These are phyloP conservation scores for Fusarium sulawesiense DNA, from an alignment of 2,329 filamentous ascomycete genomes.

Conservation along the genomic window DNA sequence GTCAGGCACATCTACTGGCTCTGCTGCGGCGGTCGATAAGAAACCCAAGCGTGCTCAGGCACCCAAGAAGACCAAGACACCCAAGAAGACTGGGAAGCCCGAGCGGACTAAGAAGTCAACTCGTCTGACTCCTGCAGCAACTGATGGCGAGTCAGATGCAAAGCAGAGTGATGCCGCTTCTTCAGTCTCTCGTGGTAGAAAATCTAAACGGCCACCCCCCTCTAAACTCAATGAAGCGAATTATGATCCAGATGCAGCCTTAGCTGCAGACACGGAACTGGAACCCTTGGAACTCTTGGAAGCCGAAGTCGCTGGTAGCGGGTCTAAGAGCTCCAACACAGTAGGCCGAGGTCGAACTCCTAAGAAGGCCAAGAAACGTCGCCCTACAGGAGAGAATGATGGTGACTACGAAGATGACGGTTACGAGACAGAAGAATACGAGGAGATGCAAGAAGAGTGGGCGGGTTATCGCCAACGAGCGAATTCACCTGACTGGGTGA, in stretches of 20 bases:
- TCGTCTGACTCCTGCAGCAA: not conserved
- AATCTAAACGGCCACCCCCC: not conserved
- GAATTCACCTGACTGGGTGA: slow-evolving; percentile 45
- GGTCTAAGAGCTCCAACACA: slow-evolving; percentile 8
- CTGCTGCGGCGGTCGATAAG: not conserved
- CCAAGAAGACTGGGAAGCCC: not conserved
- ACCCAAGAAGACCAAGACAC: not conserved
- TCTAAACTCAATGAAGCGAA: not conserved
- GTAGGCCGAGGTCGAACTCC: not conserved
- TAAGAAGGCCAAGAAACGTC: slow-evolving; percentile 2
- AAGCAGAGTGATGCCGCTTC: slow-evolving; percentile 2
- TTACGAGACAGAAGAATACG: slow-evolving; percentile 1
- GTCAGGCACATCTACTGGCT: not conserved
- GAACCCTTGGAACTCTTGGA: not conserved
- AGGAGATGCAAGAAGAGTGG: not conserved
- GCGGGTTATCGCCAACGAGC: slow-evolving; percentile 12
- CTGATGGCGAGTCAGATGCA: not conserved
- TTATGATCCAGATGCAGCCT: not conserved
- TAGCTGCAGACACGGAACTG: too few relatives aligned
- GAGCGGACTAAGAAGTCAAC: not conserved
- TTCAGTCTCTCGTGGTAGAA: not conserved
- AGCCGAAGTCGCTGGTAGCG: not conserved
- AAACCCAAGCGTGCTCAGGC: not conserved
- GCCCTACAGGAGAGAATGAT: not conserved
- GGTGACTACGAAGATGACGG: slow-evolving; percentile 21